Conservation (phyloP, 139 green algal species). For the Chlorella sp. region DNA sequence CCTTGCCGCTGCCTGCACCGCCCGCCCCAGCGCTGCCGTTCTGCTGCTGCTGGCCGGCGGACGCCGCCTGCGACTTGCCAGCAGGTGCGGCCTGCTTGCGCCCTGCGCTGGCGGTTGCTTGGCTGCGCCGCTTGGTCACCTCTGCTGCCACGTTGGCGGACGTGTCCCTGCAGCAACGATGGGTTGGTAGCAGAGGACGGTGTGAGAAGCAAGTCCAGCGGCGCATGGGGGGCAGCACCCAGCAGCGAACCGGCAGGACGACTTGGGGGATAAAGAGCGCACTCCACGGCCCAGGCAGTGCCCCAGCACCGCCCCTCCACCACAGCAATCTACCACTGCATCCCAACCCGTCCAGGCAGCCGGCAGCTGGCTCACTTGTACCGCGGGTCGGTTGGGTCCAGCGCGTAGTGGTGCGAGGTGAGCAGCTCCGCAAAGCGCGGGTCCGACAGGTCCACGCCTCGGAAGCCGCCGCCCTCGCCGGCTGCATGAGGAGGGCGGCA, state of each 20-base stretch:
- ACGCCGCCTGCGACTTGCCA: background rate
- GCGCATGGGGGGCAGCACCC: too few species aligned
- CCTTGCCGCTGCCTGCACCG: conserved; percentile 3
- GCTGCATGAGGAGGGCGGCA: background rate
- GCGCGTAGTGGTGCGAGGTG: conserved; percentile 71
- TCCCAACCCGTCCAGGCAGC: too few species aligned
- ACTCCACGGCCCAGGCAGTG: too few species aligned
- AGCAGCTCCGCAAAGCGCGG: conserved; percentile 81
- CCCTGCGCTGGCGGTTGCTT: background rate
- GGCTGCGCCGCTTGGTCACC: conserved; percentile 23
- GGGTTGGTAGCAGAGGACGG: background rate
- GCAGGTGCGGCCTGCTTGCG: background rate
- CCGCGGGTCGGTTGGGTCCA: conserved; percentile 93
- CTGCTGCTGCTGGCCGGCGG: background rate
- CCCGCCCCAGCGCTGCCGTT: background rate
- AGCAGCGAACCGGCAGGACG: too few species aligned
- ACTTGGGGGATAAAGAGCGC: too few species aligned
- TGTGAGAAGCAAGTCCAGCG: background rate
- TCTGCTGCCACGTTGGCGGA: conserved; percentile 12
- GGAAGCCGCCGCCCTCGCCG: background rate
- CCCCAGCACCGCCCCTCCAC: too few species aligned
- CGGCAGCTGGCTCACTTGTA: conserved; percentile 54
- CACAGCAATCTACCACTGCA: too few species aligned
- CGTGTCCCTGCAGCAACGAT: conserved; percentile 12
- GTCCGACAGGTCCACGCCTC: conserved; percentile 68